phyloP scores from a whole-genome alignment of 371 early-diverging fungal species.

The Umbelopsis sp. region DNA sequence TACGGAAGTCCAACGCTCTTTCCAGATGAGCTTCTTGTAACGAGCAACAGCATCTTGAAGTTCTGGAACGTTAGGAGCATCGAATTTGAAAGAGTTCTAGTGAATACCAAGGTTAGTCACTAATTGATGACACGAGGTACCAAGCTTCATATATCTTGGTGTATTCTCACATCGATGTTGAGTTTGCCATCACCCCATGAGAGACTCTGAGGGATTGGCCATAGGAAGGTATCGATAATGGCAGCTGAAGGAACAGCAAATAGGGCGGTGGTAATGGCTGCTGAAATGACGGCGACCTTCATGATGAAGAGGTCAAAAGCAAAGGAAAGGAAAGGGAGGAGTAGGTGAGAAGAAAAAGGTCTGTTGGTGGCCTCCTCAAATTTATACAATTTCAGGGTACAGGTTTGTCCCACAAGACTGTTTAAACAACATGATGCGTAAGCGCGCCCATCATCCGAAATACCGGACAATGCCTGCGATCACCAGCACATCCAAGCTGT shows the following conservation, averaged over 20 bases:
- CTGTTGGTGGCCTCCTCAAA: neutral
- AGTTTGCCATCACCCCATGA: conserved; percentile 31
- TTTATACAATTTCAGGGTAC: neutral
- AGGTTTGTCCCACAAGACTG: neutral
- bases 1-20: conserved; percentile 50
- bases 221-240: conserved; percentile 24
- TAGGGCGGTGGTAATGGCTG: conserved; percentile 10
- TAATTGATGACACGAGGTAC: neutral
- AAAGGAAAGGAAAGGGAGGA: neutral
- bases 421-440: neutral
- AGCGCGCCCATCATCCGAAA: no score
- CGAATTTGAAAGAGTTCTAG: conserved; percentile 31
- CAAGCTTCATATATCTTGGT: neutral
- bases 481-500: neutral
- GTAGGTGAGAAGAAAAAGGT: neutral
- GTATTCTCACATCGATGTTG: conserved; percentile 30
- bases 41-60: conserved; percentile 40
- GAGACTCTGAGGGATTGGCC: conserved; percentile 38
- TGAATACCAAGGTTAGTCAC: neutral
- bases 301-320: neutral
- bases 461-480: no score
- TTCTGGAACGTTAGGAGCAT: conserved; percentile 27
- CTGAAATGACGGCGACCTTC: conserved; percentile 15
- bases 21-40: conserved; percentile 33
- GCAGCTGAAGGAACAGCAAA: neutral